Conservation (phyloP, 2,329 filamentous ascomycete species). For the Thermothelomyces thermophilus region DNA sequence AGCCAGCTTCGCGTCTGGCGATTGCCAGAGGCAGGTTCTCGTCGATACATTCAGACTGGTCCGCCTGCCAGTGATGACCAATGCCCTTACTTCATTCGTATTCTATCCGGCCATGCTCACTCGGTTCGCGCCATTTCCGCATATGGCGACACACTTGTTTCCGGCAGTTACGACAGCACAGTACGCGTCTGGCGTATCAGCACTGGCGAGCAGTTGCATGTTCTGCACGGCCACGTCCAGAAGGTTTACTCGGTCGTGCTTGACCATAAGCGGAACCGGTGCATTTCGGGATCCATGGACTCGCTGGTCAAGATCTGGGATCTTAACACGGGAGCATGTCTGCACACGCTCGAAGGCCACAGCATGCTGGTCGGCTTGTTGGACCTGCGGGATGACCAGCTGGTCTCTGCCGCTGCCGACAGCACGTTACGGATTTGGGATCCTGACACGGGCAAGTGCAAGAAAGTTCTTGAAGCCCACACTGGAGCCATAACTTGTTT, state of each 20-base stretch:
- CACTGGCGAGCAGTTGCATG: constrained; percentile 79
- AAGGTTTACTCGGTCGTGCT: constrained; percentile 98
- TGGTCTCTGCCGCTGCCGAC: constrained; percentile 93
- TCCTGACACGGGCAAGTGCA: constrained; percentile 84
- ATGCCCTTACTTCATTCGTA: constrained; percentile 91
- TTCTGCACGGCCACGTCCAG: constrained; percentile 76
- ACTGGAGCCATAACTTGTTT: constrained; percentile 98
- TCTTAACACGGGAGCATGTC: constrained; percentile 72
- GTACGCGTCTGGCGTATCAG: constrained; percentile 97
- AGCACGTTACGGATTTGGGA: constrained; percentile 97
- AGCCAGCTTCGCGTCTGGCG: constrained; percentile 93
- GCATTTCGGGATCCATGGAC: constrained; percentile 98
- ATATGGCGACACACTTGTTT: constrained; percentile 90
- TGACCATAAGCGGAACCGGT: constrained; percentile 84
- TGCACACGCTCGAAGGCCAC: constrained; percentile 90
- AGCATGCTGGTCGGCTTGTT: constrained; percentile 85
- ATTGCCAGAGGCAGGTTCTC: constrained; percentile 72
- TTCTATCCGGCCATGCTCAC: constrained; percentile 78
- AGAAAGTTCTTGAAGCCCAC: constrained; percentile 83
- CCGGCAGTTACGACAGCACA: constrained; percentile 91
- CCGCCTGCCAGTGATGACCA: constrained; percentile 68
- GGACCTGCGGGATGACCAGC: constrained; percentile 78
- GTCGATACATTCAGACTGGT: constrained; percentile 70
- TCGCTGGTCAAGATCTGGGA: constrained; percentile 98
- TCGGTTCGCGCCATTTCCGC: constrained; percentile 95